Base-by-base conservation (phyloP, 208 protist genomes). In the Crithidia acanthocephali region DNA sequence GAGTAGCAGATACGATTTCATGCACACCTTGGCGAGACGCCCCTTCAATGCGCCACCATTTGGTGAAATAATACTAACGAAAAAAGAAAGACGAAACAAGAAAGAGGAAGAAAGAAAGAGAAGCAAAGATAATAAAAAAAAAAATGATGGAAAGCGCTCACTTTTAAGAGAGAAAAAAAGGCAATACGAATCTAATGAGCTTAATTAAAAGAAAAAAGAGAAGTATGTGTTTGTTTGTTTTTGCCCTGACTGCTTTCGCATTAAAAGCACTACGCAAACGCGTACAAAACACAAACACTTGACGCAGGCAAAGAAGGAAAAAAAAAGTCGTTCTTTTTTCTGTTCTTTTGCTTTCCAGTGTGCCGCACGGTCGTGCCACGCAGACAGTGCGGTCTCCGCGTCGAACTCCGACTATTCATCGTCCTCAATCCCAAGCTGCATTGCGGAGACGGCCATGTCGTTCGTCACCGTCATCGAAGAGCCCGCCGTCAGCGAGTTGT, bases 391-490 rank as follows among this genome's bases (percentile, higher is more conserved):
- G 1, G 15, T 30, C 48, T 68, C 45, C 30, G 50, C 37, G 23
- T 23, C 42, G 13, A 33, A 58, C 28, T 58, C 50, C 30, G 50
- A 45, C 32, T 58, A n/a, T 4, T 68, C 50, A 20, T 68, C 62
- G 13, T 56, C 62, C 62, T 68, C 62, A 1, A 58, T 58, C 15
- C 48, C 62, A 18, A 68, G 23, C 0, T n/a, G 10, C 62, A 68
- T 28, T n/a, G 62, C 62, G 0, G 47, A 25, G 22, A 68, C 48
- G 13, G 48, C 33, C 50, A 58, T 35, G 48, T 68, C 62, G 62
- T 47, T 68, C 8, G 48, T 37, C 32, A 44, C 23, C 33, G 48
- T 58, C 62, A 68, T 68, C 3, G 62, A 58, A 30, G 62, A 68
- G 23, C 33, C 20, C 13, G 48, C 47, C 48, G 50, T 68, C 32